Evolutionary conservation across 2,329 filamentous ascomycete genomes (phyloP), one percentile per base, ranked within the genome.

Genomic region (Chrysosporium keratinophilum): DNA sequence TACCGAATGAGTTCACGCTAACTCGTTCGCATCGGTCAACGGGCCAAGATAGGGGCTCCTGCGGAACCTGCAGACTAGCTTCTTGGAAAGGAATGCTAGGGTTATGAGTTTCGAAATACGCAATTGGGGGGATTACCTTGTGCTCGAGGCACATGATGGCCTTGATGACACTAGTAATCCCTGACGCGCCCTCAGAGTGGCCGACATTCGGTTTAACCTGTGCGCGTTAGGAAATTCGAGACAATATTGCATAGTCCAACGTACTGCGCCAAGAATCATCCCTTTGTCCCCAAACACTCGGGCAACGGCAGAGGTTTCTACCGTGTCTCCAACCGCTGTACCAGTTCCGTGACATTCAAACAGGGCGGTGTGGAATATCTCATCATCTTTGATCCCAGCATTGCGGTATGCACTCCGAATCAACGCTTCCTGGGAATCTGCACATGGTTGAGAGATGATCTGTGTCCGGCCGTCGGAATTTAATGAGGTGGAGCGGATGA

Each of bases 1-100:
- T 70, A 0, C 72, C 74, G 56, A 77, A 78, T 14, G 70, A 69
- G 54, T 75, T 76, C 0, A 78, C 66, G 37, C 71, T 71, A 1
- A 72, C 73, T 33, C 71, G 20, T 12, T 47, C 33, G 5, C 5
- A 2, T 9, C 41, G 45, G n/a, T 49, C 41, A 20, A 20, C n/a
- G 7, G 59, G 59, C 57, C 54, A 60, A 7, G 52, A 17, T 5
- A n/a, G 46, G 11, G 51, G 17, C 1, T 48, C 17, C 3, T 20
- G 39, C 1, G 50, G 45, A 14, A 57, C 55, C 19, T 14, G 3
- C 10, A 58, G 33, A 11, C 48, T 43, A 1, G 20, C 10, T 2
- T 31, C 39, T 19, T 17, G 6, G 17, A 19, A 17, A 10, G n/a
- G n/a, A 42, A n/a, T 42, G 7, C 17, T 28, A 33, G 65, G 64